Percentiles rank a stretch among this genome's conserved stretches.
These are phyloP conservation scores for Cercophora newfieldiana DNA, from an alignment of 495 filamentous ascomycete genomes.

Conservation along the genomic window DNA sequence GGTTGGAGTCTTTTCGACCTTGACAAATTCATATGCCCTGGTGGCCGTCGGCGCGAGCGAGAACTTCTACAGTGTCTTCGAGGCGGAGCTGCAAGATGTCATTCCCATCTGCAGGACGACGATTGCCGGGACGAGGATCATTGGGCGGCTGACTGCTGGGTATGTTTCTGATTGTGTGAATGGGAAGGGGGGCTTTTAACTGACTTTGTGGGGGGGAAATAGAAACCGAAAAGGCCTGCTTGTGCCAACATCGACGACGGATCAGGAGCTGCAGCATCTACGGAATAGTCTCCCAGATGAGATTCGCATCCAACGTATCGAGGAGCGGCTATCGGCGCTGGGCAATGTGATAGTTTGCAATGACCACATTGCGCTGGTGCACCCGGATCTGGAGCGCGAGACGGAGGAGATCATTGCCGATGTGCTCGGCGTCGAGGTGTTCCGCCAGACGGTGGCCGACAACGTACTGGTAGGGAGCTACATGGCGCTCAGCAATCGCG, in stretches of 20 bases:
- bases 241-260: slow-evolving; percentile 92
- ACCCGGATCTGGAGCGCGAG: slow-evolving; percentile 96
- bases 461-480: slow-evolving; percentile 95
- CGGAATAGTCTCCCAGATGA: slow-evolving; percentile 88
- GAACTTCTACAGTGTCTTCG: slow-evolving; percentile 98
- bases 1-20: slow-evolving; percentile 92
- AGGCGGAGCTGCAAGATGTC: slow-evolving; percentile 94
- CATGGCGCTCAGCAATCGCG: slow-evolving; percentile 94
- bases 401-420: slow-evolving; percentile 96
- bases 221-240: slow-evolving; percentile 96
- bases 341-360: slow-evolving; percentile 97
- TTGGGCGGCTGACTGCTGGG: slow-evolving; percentile 93
- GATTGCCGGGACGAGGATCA: slow-evolving; percentile 95
- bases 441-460: slow-evolving; percentile 94
- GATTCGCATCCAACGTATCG: slow-evolving; percentile 90
- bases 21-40: slow-evolving; percentile 94
- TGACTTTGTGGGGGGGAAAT: background rate
- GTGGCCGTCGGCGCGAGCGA: slow-evolving; percentile 92
- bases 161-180: slow-evolving; percentile 42
- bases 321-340: slow-evolving; percentile 92
- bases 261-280: slow-evolving; percentile 96
- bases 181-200: background rate
- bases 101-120: slow-evolving; percentile 97
- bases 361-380: slow-evolving; percentile 93
- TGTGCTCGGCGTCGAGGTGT: slow-evolving; percentile 95